A percentile compares a stretch with the other conserved stretches of the same genome.
These are phyloP conservation scores for Sungouiozyma intestinalis DNA, from an alignment of 805 yeast genomes.

Conservation along the genomic window DNA sequence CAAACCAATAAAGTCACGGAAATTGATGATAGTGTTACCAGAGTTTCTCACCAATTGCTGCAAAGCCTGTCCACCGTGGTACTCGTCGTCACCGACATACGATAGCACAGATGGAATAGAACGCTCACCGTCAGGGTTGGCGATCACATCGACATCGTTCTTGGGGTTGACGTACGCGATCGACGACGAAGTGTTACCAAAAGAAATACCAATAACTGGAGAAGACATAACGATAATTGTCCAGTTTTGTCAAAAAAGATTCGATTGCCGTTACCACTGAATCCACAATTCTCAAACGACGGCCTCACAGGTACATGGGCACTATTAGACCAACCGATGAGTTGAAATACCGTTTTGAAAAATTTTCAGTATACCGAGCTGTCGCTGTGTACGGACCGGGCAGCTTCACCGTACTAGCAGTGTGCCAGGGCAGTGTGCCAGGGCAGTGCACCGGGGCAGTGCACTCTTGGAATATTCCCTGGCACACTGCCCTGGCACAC, in stretches of 20 bases:
- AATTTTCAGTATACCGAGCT: not conserved
- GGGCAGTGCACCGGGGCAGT: too few species aligned
- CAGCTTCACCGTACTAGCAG: too few species aligned
- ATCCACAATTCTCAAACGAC: slow-evolving; percentile 1
- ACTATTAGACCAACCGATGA: not conserved
- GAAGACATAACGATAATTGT: too few species aligned
- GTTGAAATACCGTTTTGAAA: not conserved
- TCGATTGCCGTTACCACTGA: not conserved
- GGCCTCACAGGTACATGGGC: too few species aligned
- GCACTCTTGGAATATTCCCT: too few species aligned
- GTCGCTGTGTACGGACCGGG: not conserved
- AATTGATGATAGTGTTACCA: slow-evolving; percentile 72
- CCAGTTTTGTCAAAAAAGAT: not conserved
- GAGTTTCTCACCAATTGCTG: slow-evolving; percentile 90
- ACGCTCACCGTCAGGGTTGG: slow-evolving; percentile 98
- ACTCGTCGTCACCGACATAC: slow-evolving; percentile 89
- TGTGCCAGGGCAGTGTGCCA: too few species aligned
- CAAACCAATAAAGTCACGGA: slow-evolving; percentile 86
- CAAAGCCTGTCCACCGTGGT: slow-evolving; percentile 93
- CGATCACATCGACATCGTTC: slow-evolving; percentile 76
- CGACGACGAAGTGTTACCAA: slow-evolving; percentile 93
- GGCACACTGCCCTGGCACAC: too few species aligned
- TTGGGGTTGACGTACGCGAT: slow-evolving; percentile 93
- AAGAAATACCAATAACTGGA: slow-evolving; percentile 84
- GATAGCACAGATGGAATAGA: slow-evolving; percentile 87